Evolutionary conservation across 2,329 filamentous ascomycete species (phyloP), one percentile per base, ranked within the genome.

Genomic region (Ophiostoma novo-ulmi): DNA sequence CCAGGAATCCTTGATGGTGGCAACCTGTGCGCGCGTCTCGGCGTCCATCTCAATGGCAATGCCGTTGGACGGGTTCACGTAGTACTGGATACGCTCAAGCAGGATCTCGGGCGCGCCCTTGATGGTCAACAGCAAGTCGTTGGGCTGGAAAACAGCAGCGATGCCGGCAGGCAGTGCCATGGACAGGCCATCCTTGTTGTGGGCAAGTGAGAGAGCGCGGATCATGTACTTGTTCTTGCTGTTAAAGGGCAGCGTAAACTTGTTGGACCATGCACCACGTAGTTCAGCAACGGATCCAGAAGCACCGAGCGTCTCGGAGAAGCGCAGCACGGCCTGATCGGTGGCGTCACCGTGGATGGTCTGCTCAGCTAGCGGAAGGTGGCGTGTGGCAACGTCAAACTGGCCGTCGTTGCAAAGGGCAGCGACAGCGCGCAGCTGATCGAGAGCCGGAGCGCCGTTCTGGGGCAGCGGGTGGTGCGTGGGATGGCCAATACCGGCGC

Each of bases 191-290:
- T 80, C 78, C n/a, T 52, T 13, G 38, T 69, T 61, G 39, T 80
- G 76, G 1, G 78, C 79, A 55, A 84, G 74, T 2, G 81, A 81
- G 67, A 89, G 85, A 0, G 88, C 84, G 44, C 87, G 84, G 70
- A 93, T 85, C 87, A 93, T 93, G 77, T 88, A 93, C 79, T 94
- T 94, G 80, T 93, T 93, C 81, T 92, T 92, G 80, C 89, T 92
- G 80, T 93, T 93, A 78, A 94, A 94, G 0, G 89, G 86, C 38
- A 92, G 81, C 70, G 90, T 87, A 74, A 88, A 93, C 1, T 85
- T 84, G 69, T 85, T 88, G 69, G 85, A 84, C 89, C 89, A 93
- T 73, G 84, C 82, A 17, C 83, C 81, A 8, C 88, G 85, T 5
- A 90, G 80, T 68, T 89, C 84, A 0, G 83, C 79, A 0, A 91